Evolutionary conservation across 176 grass and related monocot species (phyloP).

Genomic region (Hsuehochloa calcarea): DNA sequence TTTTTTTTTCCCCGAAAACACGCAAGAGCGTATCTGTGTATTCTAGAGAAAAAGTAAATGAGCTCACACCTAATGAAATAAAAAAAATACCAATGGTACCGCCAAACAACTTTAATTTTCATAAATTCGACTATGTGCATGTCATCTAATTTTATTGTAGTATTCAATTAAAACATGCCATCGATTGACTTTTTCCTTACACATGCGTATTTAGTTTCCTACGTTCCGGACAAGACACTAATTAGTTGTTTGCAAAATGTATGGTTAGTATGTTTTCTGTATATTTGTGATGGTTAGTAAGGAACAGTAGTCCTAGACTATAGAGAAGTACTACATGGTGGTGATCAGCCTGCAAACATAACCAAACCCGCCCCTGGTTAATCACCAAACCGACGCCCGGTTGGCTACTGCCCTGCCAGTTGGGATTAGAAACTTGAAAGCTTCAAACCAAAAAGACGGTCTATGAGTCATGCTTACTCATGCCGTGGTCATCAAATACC

Average conservation of each 20-base stretch:
- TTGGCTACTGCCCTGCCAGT: neutral
- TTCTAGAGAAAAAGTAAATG: neutral
- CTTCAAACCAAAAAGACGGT: neutral
- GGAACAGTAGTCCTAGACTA: too few relatives aligned
- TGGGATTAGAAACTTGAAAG: neutral
- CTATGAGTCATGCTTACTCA: neutral
- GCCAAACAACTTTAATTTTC: neutral
- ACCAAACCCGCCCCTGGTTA: neutral
- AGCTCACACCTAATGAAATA: neutral
- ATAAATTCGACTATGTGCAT: neutral
- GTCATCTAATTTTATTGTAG: neutral
- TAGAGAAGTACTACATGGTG: too few relatives aligned
- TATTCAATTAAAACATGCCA: neutral
- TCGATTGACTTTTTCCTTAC: neutral
- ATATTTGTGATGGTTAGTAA: too few relatives aligned
- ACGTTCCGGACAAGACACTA: neutral
- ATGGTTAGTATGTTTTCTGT: neutral
- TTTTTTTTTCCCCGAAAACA: too few relatives aligned
- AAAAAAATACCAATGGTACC: neutral
- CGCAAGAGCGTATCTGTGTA: too few relatives aligned
- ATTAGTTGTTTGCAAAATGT: neutral
- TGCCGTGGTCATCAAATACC: neutral
- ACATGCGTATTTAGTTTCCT: neutral
- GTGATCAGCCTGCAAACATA: conserved; percentile 26
- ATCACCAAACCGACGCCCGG: neutral